Evolutionary conservation across 495 filamentous ascomycete genomes (phyloP), one percentile per base, ranked within the genome.

Genomic region (Penicillium odoratum): DNA sequence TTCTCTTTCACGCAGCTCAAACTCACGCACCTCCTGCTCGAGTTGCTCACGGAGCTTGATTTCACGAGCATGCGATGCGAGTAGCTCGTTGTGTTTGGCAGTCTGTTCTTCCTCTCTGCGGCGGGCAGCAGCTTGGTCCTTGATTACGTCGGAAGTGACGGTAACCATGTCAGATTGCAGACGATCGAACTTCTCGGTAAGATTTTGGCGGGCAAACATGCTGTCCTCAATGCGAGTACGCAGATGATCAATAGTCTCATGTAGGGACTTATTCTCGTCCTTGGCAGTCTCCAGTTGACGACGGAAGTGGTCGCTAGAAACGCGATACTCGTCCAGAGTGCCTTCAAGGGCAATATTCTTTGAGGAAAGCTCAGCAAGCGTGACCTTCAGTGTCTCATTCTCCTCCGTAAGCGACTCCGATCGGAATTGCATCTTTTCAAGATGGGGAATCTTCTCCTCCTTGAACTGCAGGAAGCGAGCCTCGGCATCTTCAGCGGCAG

Each of bases 101-200:
- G 84, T 76, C 56, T 90, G 82, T 46, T 88, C 83, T 63, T 93
- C 84, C 63, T 93, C 88, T 61, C 83, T 87, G 72, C 86, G 85
- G 46, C 80, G 78, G 75, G 86, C 91, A 25, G 81, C 76, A n/a
- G 86, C 83, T 65, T 92, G 91, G 66, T 97, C 92, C 55, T 86
- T 82, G 15, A 85, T 84, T 53, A 96, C 85, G 51, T 95, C 87
- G 44, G 81, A 79, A 53, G 88, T 86, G n/a, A 89, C 85, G 51
- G 74, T 78, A 10, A 85, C 82, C 87, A 98, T 91, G 54, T 97
- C 90, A 61, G 88, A 82, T 74, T 97, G 92, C 48, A 98, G 74
- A 52, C 80, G 81, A 61, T 92, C 84, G 64, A 96, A 87, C 68
- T 92, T 93, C 65, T 80, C 78, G 59, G 89, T 85, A 75, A 96